Evolutionary conservation across 805 yeast genomes (phyloP).

Genomic region (Teunomyces lycoperdinae): DNA sequence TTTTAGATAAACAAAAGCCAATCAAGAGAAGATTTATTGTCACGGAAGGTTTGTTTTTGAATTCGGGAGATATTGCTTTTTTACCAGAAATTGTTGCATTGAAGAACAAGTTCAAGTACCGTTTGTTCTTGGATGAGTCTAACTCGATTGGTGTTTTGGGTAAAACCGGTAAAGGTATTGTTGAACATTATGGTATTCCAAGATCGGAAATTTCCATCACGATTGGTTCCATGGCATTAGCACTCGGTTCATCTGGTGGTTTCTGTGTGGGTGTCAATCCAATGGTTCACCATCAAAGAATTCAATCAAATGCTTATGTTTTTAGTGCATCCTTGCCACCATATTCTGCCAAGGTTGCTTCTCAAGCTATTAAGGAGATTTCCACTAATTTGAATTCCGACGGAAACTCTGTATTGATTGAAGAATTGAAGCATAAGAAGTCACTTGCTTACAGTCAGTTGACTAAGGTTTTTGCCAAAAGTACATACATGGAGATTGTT

Average conservation of each 20-base stretch:
- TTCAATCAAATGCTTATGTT: slow-evolving; percentile 85
- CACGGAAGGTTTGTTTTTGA: slow-evolving; percentile 86
- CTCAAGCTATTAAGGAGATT: slow-evolving; percentile 52
- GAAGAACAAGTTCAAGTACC: slow-evolving; percentile 77
- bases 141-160: slow-evolving; percentile 87
- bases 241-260: slow-evolving; percentile 88
- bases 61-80: slow-evolving; percentile 75
- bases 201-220: slow-evolving; percentile 80
- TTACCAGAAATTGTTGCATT: slow-evolving; percentile 66
- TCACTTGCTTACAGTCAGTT: slow-evolving; percentile 40
- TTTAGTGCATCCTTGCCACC: slow-evolving; percentile 96
- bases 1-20: slow-evolving; percentile 63
- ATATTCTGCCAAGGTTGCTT: slow-evolving; percentile 68
- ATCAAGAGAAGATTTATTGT: slow-evolving; percentile 87
- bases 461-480: slow-evolving; percentile 32
- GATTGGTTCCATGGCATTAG: slow-evolving; percentile 77
- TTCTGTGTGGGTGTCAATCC: slow-evolving; percentile 83
- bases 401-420: slow-evolving; percentile 34
- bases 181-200: slow-evolving; percentile 68
- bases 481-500: slow-evolving; percentile 45
- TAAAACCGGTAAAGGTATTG: slow-evolving; percentile 75
- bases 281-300: slow-evolving; percentile 89
- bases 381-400: slow-evolving; percentile 23
- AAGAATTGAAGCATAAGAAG: slow-evolving; percentile 31
- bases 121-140: slow-evolving; percentile 85